These are phyloP conservation scores for Hemisphaericaspora xylofermentans DNA, from an alignment of 1,139 yeast genomes.

Conservation along the genomic window DNA sequence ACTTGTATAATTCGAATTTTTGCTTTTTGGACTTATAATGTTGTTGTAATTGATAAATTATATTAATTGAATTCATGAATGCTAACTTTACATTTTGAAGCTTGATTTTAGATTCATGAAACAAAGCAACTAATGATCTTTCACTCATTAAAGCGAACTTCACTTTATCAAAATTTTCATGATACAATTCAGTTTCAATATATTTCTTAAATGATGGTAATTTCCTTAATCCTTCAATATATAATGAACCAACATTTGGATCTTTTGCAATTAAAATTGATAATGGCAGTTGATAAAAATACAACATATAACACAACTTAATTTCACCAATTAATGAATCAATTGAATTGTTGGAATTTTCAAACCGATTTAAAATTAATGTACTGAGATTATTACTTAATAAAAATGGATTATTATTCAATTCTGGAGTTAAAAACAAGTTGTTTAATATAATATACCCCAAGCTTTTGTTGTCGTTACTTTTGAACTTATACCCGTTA, in stretches of 20 bases:
- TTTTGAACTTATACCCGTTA: constrained; percentile 43
- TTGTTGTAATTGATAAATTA: constrained; percentile 21
- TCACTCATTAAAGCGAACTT: constrained; percentile 21
- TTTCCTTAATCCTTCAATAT: constrained; percentile 27
- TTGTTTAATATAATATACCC: constrained; percentile 40
- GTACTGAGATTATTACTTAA: constrained; percentile 32
- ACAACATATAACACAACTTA: constrained; percentile 65
- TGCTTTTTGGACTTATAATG: constrained; percentile 17
- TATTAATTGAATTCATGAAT: constrained; percentile 25
- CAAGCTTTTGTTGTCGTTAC: constrained; percentile 40
- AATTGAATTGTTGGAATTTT: constrained; percentile 47
- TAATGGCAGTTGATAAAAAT: constrained; percentile 69
- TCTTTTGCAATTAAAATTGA: constrained; percentile 33
- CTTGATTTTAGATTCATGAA: constrained; percentile 18
- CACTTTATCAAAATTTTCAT: constrained; percentile 12
- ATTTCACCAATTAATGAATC: constrained; percentile 54
- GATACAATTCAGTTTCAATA: constrained; percentile 25
- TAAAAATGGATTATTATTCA: constrained; percentile 18
- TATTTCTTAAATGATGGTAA: constrained; percentile 39
- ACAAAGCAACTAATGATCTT: constrained; percentile 18
- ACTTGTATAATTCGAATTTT: constrained; percentile 33
- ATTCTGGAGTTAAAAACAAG: constrained; percentile 29
- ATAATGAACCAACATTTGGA: constrained; percentile 10
- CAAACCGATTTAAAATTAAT: constrained; percentile 36
- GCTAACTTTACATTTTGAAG: constrained; percentile 25